Percentiles rank a stretch among this genome's conserved stretches.
phyloP scores from a whole-genome alignment of 805 yeast species.

The Blastobotrys terrestris region DNA sequence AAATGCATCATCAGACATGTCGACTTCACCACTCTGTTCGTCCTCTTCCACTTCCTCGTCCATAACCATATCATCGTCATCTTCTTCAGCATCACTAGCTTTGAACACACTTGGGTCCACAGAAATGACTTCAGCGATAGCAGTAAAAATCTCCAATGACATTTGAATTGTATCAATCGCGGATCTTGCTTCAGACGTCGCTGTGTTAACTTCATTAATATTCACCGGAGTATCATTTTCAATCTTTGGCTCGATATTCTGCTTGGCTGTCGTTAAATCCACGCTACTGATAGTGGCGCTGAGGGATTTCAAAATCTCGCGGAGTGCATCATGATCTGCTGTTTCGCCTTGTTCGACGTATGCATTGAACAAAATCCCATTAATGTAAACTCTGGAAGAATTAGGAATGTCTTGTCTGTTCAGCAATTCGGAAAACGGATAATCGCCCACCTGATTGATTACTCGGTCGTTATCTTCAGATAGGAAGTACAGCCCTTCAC shows the following conservation, averaged over 20 bases:
- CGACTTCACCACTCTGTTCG: constrained; percentile 18
- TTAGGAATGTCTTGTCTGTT: constrained; percentile 2
- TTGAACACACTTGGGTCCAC: constrained; percentile 12
- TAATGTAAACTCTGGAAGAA: constrained; percentile 22
- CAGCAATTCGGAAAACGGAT: constrained; percentile 6
- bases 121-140: constrained; percentile 56
- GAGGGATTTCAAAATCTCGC: constrained; percentile 14
- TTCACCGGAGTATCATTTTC: constrained; percentile 20
- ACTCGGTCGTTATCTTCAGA: constrained; percentile 25
- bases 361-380: constrained; percentile 26
- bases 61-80: constrained; percentile 13
- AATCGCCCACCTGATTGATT: constrained; percentile 9
- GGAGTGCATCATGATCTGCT: constrained; percentile 10
- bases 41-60: constrained; percentile 17
- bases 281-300: constrained; percentile 10
- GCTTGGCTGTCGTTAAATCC: constrained; percentile 11
- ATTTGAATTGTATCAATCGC: constrained; percentile 59
- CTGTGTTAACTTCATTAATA: constrained; percentile 13
- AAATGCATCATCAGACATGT: constrained; percentile 1
- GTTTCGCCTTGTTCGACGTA: constrained; percentile 14
- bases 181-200: constrained; percentile 26
- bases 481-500: constrained; percentile 28
- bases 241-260: constrained; percentile 13
- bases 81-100: constrained; percentile 7
- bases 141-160: constrained; percentile 69